A percentile compares a stretch with the other conserved stretches of the same genome.
Conservation (phyloP, 2,329 filamentous ascomycete species). For the Colletotrichum gigasporum region DNA sequence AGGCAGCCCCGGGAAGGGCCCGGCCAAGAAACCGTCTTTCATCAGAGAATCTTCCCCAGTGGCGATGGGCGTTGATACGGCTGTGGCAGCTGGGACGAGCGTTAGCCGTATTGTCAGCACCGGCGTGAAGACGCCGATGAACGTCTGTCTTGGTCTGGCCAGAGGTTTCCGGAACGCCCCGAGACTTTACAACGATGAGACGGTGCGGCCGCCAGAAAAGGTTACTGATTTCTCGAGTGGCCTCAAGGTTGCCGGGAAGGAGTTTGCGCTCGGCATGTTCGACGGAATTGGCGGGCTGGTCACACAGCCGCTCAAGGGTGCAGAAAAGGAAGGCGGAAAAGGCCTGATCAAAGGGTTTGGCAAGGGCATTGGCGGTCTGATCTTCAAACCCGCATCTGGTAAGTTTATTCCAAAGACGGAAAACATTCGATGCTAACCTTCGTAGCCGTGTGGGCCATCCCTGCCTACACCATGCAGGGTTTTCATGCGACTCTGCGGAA, state of each 20-base stretch:
- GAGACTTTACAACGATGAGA: constrained; percentile 85
- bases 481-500: constrained; percentile 81
- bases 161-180: constrained; percentile 91
- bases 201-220: constrained; percentile 79
- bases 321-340: constrained; percentile 54
- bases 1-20: constrained; percentile 25
- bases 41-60: constrained; percentile 34
- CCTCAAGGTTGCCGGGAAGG: constrained; percentile 79
- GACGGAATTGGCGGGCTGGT: constrained; percentile 85
- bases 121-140: constrained; percentile 83
- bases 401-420: constrained; percentile 40
- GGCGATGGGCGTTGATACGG: constrained; percentile 60
- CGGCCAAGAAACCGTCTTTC: constrained; percentile 27
- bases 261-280: constrained; percentile 80
- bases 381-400: constrained; percentile 86
- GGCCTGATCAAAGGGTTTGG: constrained; percentile 84
- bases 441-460: constrained; percentile 72
- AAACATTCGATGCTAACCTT: not conserved
- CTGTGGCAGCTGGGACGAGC: constrained; percentile 72
- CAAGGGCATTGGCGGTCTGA: constrained; percentile 82
- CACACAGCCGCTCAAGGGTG: constrained; percentile 76
- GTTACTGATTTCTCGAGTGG: constrained; percentile 82
- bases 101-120: constrained; percentile 78
- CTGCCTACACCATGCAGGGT: constrained; percentile 85
- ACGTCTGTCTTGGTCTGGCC: constrained; percentile 83